These are phyloP conservation scores for Betula pendula DNA, from an alignment of 306 rosid genomes.

Conservation along the genomic window DNA sequence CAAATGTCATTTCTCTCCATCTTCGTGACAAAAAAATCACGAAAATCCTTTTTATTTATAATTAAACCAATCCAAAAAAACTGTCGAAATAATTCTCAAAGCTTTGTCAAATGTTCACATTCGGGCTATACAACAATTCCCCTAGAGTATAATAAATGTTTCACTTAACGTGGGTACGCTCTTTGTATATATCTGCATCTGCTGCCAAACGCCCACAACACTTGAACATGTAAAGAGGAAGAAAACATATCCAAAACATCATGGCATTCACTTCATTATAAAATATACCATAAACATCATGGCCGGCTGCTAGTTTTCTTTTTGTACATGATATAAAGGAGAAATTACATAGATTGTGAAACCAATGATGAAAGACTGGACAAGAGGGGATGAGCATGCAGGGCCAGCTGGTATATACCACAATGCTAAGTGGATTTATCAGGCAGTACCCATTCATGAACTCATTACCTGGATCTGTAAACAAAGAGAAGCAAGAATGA, in stretches of 20 bases:
- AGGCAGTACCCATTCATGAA: slow-evolving; percentile 25
- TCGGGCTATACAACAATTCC: slow-evolving; percentile 15
- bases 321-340: too few relatives aligned
- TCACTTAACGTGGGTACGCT: background rate
- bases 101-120: background rate
- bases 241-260: slow-evolving; percentile 9
- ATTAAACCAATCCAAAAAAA: slow-evolving; percentile 3
- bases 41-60: slow-evolving; percentile 12
- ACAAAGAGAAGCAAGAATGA: background rate
- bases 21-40: background rate
- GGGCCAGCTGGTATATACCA: background rate
- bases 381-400: too few relatives aligned
- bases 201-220: slow-evolving; percentile 23
- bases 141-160: slow-evolving; percentile 10
- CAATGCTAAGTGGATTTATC: background rate
- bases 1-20: background rate
- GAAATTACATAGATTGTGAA: too few relatives aligned
- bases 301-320: background rate
- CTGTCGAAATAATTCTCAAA: background rate
- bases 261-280: slow-evolving; percentile 4
- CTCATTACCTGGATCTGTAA: slow-evolving; percentile 46
- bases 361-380: too few relatives aligned
- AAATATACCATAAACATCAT: slow-evolving; percentile 12
- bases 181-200: background rate
- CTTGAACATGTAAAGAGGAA: slow-evolving; percentile 2